These are phyloP conservation scores for Hymenoscyphus infarciens DNA, from an alignment of 2,329 filamentous ascomycete species.

Conservation along the genomic window DNA sequence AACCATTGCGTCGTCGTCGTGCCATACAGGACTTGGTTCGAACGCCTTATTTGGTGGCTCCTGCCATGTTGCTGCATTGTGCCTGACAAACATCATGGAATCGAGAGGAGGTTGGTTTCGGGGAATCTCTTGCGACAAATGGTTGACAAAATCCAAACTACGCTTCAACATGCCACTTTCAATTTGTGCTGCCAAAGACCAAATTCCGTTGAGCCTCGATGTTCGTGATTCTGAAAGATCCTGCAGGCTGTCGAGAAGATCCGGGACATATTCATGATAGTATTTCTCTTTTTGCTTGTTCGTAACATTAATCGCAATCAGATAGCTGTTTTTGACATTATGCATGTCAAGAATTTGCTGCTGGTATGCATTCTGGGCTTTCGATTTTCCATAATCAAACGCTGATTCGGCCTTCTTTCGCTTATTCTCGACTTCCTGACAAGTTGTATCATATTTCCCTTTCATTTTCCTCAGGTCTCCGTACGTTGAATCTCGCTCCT, in stretches of 20 bases:
- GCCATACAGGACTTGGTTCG: slow-evolving; percentile 94
- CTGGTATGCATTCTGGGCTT: slow-evolving; percentile 87
- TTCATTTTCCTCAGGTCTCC: slow-evolving; percentile 86
- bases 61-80: slow-evolving; percentile 79
- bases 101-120: slow-evolving; percentile 87
- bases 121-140: slow-evolving; percentile 75
- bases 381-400: slow-evolving; percentile 82
- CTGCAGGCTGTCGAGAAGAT: slow-evolving; percentile 88
- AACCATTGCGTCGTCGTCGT: slow-evolving; percentile 85
- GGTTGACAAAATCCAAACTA: slow-evolving; percentile 68
- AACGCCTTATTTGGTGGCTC: slow-evolving; percentile 84
- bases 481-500: slow-evolving; percentile 82
- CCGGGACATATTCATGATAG: slow-evolving; percentile 94
- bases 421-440: slow-evolving; percentile 90
- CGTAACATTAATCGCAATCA: slow-evolving; percentile 92
- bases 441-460: slow-evolving; percentile 85
- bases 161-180: slow-evolving; percentile 76
- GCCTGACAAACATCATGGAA: slow-evolving; percentile 95
- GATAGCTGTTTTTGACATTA: slow-evolving; percentile 96
- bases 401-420: slow-evolving; percentile 92
- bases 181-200: slow-evolving; percentile 74
- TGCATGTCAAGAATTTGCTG: slow-evolving; percentile 94
- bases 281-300: slow-evolving; percentile 98
- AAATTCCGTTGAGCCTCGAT: slow-evolving; percentile 77
- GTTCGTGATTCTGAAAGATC: slow-evolving; percentile 89